phyloP scores from a whole-genome alignment of 2,329 filamentous ascomycete species.

The Escovopsis sp. region DNA sequence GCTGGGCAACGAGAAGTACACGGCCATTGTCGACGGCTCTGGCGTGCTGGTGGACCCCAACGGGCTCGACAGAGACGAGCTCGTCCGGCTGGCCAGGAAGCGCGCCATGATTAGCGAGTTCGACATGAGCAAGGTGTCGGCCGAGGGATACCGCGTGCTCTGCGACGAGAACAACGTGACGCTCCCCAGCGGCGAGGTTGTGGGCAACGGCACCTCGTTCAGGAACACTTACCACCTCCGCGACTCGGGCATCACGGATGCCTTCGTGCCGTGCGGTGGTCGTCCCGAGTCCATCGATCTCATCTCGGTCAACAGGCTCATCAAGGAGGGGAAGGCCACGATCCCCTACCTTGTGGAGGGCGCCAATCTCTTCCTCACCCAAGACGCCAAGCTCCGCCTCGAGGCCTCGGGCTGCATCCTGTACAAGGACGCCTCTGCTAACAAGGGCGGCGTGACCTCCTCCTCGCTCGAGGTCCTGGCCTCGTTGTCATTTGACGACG shows the following conservation, averaged over 20 bases:
- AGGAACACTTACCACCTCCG: slow-evolving; percentile 95
- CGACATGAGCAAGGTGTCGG: slow-evolving; percentile 70
- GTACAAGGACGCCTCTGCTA: slow-evolving; percentile 95
- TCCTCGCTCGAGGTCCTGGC: slow-evolving; percentile 94
- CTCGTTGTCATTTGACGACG: slow-evolving; percentile 84
- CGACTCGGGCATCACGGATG: slow-evolving; percentile 59
- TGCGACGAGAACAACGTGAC: slow-evolving; percentile 81
- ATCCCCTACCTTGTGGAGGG: slow-evolving; percentile 96
- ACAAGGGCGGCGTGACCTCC: slow-evolving; percentile 96
- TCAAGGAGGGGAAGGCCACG: slow-evolving; percentile 71
- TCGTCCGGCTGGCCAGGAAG: slow-evolving; percentile 69
- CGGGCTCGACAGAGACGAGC: slow-evolving; percentile 71
- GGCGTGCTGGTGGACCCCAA: slow-evolving; percentile 90
- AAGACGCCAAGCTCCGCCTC: slow-evolving; percentile 89
- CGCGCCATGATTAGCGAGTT: slow-evolving; percentile 85
- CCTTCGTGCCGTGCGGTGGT: slow-evolving; percentile 91
- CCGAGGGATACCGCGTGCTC: slow-evolving; percentile 78
- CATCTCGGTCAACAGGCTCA: slow-evolving; percentile 71
- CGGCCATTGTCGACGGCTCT: slow-evolving; percentile 86
- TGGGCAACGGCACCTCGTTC: slow-evolving; percentile 88
- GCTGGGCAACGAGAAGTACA: slow-evolving; percentile 90
- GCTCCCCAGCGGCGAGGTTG: slow-evolving; percentile 73
- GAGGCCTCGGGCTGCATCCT: slow-evolving; percentile 91
- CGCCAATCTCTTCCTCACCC: slow-evolving; percentile 96
- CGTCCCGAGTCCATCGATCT: slow-evolving; percentile 94